These are phyloP conservation scores for Parachaetomium inaequale DNA, from an alignment of 495 filamentous ascomycete genomes.

Conservation along the genomic window DNA sequence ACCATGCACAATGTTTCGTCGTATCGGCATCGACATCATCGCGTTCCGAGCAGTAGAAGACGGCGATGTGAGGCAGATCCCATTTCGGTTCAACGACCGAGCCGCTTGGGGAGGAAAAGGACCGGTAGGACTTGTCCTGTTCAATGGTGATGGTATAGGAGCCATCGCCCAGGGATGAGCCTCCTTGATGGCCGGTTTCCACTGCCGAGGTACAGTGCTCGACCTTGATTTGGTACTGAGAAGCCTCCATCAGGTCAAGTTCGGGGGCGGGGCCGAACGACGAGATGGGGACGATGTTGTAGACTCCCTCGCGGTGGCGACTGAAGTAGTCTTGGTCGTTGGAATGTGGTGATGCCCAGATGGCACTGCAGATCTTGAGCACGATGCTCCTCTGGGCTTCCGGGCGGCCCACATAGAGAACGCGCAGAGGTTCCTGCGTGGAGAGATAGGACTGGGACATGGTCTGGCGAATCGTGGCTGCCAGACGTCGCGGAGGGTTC, in stretches of 20 bases:
- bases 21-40: constrained; percentile 48
- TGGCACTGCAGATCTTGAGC: constrained; percentile 70
- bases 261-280: constrained; percentile 68
- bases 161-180: constrained; percentile 3
- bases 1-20: constrained; percentile 53
- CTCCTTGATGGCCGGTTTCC: constrained; percentile 38
- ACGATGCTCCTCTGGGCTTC: constrained; percentile 64
- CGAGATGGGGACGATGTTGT: constrained; percentile 70
- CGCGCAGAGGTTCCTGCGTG: constrained; percentile 61
- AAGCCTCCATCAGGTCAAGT: constrained; percentile 68
- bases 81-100: constrained; percentile 49
- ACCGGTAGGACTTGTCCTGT: constrained; percentile 46
- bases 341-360: constrained; percentile 40
- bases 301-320: constrained; percentile 38
- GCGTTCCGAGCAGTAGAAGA: constrained; percentile 60
- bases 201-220: constrained; percentile 63
- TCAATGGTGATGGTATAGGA: constrained; percentile 54
- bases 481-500: constrained; percentile 39
- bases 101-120: constrained; percentile 25
- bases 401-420: constrained; percentile 65
- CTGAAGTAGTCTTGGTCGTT: constrained; percentile 22
- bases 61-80: constrained; percentile 66
- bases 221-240: constrained; percentile 64
- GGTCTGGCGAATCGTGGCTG: constrained; percentile 63
- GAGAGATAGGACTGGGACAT: constrained; percentile 64